Evolutionary conservation across 371 early-diverging fungal species (phyloP).

Genomic region (Lichtheimia hyalospora): DNA sequence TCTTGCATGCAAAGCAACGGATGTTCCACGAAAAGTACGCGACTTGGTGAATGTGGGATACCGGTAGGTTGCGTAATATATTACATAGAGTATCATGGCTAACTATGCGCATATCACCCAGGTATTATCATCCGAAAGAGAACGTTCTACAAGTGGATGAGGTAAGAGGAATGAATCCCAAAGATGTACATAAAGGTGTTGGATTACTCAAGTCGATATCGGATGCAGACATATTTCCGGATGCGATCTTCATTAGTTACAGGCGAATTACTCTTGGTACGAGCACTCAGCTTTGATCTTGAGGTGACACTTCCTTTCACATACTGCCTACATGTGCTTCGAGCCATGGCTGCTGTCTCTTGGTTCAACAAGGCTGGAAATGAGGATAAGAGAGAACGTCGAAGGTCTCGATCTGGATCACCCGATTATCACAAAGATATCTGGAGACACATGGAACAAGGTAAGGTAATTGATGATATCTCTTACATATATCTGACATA

Average conservation of each 20-base stretch:
- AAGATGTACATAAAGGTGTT: neutral
- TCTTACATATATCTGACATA: too few relatives aligned
- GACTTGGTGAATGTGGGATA: constrained; percentile 61
- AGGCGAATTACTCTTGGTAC: constrained; percentile 43
- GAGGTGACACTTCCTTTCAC: constrained; percentile 50
- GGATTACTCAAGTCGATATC: neutral
- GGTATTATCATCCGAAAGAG: constrained; percentile 44
- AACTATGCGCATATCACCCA: neutral
- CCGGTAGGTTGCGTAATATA: constrained; percentile 19
- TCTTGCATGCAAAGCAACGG: constrained; percentile 58
- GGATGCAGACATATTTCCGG: constrained; percentile 34
- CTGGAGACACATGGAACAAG: constrained; percentile 37
- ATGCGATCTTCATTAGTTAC: constrained; percentile 48
- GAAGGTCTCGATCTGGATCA: constrained; percentile 1
- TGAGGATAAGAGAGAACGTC: constrained; percentile 1
- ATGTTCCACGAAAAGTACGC: constrained; percentile 55
- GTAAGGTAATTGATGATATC: neutral
- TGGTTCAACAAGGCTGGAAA: constrained; percentile 24
- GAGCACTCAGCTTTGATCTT: constrained; percentile 47
- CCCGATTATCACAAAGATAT: constrained; percentile 32
- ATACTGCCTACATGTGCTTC: constrained; percentile 42
- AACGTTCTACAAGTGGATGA: constrained; percentile 39
- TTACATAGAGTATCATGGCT: neutral
- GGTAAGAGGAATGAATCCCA: constrained; percentile 12
- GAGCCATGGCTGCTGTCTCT: constrained; percentile 38